Base-by-base conservation (phyloP, 345 rosid genomes). In the Aethionema arabicum region DNA sequence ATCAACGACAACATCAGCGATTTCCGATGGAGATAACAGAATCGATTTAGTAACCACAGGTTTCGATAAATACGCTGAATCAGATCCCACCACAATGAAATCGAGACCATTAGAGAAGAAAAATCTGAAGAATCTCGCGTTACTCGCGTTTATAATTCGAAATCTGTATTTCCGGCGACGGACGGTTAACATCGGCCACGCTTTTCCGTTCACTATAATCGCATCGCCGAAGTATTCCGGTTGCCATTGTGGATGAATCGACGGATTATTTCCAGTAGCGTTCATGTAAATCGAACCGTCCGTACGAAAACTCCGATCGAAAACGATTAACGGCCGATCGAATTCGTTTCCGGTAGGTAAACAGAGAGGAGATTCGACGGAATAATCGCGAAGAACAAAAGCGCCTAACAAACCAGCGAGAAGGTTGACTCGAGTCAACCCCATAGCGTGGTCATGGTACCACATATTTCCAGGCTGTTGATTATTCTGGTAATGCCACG, bases 361-460 rank as follows among this genome's bases (percentile, higher is more conserved):
- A 14, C 75, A 40, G 2, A 93, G 82, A 5, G 84, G 81, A 31
- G 59, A 12, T 66, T 93, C 99, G 2, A 83, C 72, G 0, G 59
- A 61, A 7, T 77, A 80, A 36, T 93, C 78, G 14, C 91, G 95
- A 31, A 87, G 67, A 31, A 83, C 49, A 47, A 90, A 93, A 8
- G 91, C 82, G 8, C 99, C 99, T 27, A 84, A 10, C 69, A 93
- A 52, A 41, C 99, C 99, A 4, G 99, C 97, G 40, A 93, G 59
- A 0, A 87, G 63, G 83, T 90, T 93, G 75, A 90, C 83, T 51
- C 97, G 54, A 5, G 99, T 93, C 81, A 93, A 73, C 10, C 99
- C 97, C 84, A 81, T 78, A 74, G 99, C 88, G 32, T 93, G 99
- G 69, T 93, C 99, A 49, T 92, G 98, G 64, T 92, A 92, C 98